Base-by-base conservation (phyloP, 208 protist species). In the Trypanosomatidae sp. region DNA sequence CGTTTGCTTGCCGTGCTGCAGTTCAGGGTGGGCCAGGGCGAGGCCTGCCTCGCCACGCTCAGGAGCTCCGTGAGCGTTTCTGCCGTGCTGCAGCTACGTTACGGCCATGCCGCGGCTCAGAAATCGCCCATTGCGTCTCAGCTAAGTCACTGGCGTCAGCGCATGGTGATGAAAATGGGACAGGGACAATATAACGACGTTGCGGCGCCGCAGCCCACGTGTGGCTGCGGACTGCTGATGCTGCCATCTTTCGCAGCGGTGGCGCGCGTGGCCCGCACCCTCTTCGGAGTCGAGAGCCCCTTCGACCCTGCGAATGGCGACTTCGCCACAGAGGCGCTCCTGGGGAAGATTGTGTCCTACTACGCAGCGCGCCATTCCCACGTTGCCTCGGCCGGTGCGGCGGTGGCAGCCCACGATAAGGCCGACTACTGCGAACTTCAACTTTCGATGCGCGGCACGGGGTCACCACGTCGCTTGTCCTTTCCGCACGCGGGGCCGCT, bases 1-100 rank as follows among this genome's bases (percentile, higher is more conserved):
- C 85, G 89, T 10, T 73, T 96, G 33, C 72, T 96, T n/a, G 90
- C 89, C 7, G 65, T 87, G 71, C 72, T 94, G 56, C 73, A 90
- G n/a, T 87, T 86, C 69, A 82, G 82, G 33, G 43, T 62, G 15
- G 88, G 88, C 0, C 79, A 81, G n/a, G 59, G 62, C 13, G 66
- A 71, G 22, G 79, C 65, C 60, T 80, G 83, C 3, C 66, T 50
- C 43, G 15, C 55, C 3, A 17, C 89, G 10, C 44, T 93, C 33
- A 71, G 66, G 15, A 47, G 50, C 4, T 62, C 62, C 19, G 83
- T 92, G 33, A 81, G 79, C 70, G 55, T 81, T 2, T 68, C 69
- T 81, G 81, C 70, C 44, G 53, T 59, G 36, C 53, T 59, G 53
- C 13, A 8, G 52, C 46, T 7, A 25, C 49, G 66, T 22, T 10